Evolutionary conservation across 345 rosid genomes (phyloP).

Genomic region (Populus deltoides): DNA sequence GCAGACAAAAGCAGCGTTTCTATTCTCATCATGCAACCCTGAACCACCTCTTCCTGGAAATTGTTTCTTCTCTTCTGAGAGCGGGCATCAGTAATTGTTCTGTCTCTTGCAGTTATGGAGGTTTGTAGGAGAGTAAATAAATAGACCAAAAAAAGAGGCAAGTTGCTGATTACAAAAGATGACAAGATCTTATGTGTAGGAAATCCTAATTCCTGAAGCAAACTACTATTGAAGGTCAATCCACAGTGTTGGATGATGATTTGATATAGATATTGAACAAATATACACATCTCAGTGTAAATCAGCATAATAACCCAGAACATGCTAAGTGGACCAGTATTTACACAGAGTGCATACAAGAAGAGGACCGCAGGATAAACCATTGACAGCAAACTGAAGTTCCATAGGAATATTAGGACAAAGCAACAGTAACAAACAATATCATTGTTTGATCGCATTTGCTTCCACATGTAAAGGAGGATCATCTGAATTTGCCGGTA

Average conservation of each 20-base stretch:
- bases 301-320: slow-evolving; percentile 46
- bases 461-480: slow-evolving; percentile 35
- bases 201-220: slow-evolving; percentile 41
- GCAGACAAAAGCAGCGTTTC: slow-evolving; percentile 6
- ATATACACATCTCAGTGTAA: slow-evolving; percentile 38
- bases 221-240: slow-evolving; percentile 16
- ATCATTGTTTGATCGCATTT: slow-evolving; percentile 42
- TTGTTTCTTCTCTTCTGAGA: slow-evolving; percentile 16
- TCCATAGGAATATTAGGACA: slow-evolving; percentile 42
- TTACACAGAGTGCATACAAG: slow-evolving; percentile 39
- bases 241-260: slow-evolving; percentile 42
- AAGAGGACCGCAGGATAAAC: slow-evolving; percentile 42
- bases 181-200: slow-evolving; percentile 35
- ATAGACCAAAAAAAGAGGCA: slow-evolving; percentile 43
- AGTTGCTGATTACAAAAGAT: slow-evolving; percentile 34
- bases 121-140: slow-evolving; percentile 42
- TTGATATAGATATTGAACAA: slow-evolving; percentile 43
- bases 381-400: slow-evolving; percentile 44
- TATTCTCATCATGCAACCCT: slow-evolving; percentile 16
- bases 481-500: slow-evolving; percentile 31
- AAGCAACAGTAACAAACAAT: slow-evolving; percentile 47
- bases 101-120: slow-evolving; percentile 32
- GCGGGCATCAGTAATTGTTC: slow-evolving; percentile 11
- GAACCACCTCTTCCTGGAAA: slow-evolving; percentile 4
- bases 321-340: slow-evolving; percentile 34